Evolutionary conservation across 441 rosid genomes (phyloP).

Genomic region (Aleurites moluccanus): DNA sequence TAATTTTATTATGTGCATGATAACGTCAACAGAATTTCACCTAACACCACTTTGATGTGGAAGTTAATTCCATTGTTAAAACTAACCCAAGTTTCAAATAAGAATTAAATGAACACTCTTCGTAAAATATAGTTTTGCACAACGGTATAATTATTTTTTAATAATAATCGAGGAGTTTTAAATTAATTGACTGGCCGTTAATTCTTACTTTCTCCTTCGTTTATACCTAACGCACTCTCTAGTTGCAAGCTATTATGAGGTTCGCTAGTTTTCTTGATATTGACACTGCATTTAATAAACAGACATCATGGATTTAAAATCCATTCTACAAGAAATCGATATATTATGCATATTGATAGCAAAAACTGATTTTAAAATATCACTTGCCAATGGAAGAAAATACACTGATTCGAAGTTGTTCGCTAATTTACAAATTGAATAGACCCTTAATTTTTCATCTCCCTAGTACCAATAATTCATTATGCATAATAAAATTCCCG

Average conservation of each 20-base stretch:
- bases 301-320: background rate
- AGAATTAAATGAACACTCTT: background rate
- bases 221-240: background rate
- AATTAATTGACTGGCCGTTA: background rate
- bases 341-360: too few species aligned
- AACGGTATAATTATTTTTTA: slow-evolving; percentile 10
- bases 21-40: background rate
- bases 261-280: background rate
- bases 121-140: background rate
- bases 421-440: background rate
- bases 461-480: background rate
- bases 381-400: too few species aligned
- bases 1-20: background rate
- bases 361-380: too few species aligned
- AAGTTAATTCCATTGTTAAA: background rate
- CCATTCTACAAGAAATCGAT: background rate
- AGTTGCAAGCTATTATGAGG: background rate
- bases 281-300: background rate
- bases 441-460: background rate
- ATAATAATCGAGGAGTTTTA: background rate
- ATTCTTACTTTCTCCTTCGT: background rate
- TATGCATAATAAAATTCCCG: too few species aligned
- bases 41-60: background rate
- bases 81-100: slow-evolving; percentile 7
- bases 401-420: background rate